phyloP scores from a whole-genome alignment of 2,329 filamentous ascomycete species.

The Trichoderma sp. region DNA sequence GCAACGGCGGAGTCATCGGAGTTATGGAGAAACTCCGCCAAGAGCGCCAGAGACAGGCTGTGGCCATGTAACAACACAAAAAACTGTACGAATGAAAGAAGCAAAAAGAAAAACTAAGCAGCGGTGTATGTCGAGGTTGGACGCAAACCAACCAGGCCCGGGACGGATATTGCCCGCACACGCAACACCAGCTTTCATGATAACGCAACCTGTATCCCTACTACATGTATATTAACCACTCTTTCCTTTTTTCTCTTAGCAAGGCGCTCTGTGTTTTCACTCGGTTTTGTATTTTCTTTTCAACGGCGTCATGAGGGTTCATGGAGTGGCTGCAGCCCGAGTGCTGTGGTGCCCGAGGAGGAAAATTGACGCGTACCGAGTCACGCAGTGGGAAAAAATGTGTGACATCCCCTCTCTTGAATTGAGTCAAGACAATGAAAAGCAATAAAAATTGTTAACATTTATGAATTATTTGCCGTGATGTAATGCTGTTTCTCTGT shows the following conservation, averaged over 20 bases:
- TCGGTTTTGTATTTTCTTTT: conserved; percentile 22
- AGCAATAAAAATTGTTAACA: conserved; percentile 20
- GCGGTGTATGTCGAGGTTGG: neutral
- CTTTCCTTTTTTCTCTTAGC: conserved; percentile 35
- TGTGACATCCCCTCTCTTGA: conserved; percentile 46
- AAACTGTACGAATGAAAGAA: neutral
- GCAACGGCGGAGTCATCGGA: conserved; percentile 59
- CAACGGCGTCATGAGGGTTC: neutral
- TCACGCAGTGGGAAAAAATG: conserved; percentile 31
- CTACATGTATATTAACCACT: conserved; percentile 36
- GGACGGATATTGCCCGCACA: conserved; percentile 2
- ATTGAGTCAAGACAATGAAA: conserved; percentile 29
- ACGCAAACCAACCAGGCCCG: neutral
- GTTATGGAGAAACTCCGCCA: conserved; percentile 57
- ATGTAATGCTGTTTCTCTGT: neutral
- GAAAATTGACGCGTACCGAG: conserved; percentile 26
- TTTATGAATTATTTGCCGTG: neutral
- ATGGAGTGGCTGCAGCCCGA: conserved; percentile 19
- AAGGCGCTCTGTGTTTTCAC: conserved; percentile 38
- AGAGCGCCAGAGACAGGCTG: conserved; percentile 40
- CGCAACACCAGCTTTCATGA: conserved; percentile 19
- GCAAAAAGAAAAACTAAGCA: neutral
- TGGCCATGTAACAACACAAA: conserved; percentile 19
- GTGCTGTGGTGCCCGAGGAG: conserved; percentile 23
- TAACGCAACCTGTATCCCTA: conserved; percentile 30